Conservation (phyloP, 176 grass and related monocot genomes). For the Bothriochloa decipiens region DNA sequence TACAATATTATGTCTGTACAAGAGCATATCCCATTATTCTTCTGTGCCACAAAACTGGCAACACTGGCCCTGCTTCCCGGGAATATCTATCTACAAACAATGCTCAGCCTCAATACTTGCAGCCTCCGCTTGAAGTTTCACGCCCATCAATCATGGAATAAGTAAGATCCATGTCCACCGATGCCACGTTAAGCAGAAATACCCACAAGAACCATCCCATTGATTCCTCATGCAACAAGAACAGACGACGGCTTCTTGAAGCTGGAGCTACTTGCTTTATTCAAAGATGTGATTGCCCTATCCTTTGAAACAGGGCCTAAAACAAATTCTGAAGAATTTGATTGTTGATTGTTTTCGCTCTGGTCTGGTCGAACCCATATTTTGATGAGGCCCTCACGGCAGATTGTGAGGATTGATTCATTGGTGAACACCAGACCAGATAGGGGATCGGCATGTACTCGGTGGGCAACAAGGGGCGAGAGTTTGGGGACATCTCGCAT, state of each 20-base stretch:
- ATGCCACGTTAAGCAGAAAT: conserved; percentile 26
- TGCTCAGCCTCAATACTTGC: background rate
- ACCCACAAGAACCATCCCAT: conserved; percentile 45
- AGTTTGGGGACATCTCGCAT: conserved; percentile 90
- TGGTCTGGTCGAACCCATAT: conserved; percentile 76
- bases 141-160: conserved; percentile 31
- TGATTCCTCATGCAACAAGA: conserved; percentile 57
- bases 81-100: conserved; percentile 44
- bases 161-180: conserved; percentile 38
- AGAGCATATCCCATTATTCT: conserved; percentile 68
- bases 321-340: conserved; percentile 61
- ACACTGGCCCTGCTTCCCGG: conserved; percentile 37
- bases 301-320: conserved; percentile 58
- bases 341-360: conserved; percentile 49
- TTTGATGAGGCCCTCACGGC: conserved; percentile 83
- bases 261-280: conserved; percentile 60
- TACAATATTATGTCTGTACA: conserved; percentile 70
- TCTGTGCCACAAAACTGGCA: conserved; percentile 54
- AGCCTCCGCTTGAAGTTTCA: conserved; percentile 29
- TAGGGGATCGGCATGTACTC: conserved; percentile 74
- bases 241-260: conserved; percentile 71
- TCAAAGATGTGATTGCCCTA: conserved; percentile 37
- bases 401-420: conserved; percentile 77
- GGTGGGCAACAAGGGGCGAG: conserved; percentile 79
- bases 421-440: conserved; percentile 79